Evolutionary conservation across 1,284 basidiomycete genomes (phyloP), one percentile per base, ranked within the genome.

Genomic region (Sanguinoderma infundibulare): DNA sequence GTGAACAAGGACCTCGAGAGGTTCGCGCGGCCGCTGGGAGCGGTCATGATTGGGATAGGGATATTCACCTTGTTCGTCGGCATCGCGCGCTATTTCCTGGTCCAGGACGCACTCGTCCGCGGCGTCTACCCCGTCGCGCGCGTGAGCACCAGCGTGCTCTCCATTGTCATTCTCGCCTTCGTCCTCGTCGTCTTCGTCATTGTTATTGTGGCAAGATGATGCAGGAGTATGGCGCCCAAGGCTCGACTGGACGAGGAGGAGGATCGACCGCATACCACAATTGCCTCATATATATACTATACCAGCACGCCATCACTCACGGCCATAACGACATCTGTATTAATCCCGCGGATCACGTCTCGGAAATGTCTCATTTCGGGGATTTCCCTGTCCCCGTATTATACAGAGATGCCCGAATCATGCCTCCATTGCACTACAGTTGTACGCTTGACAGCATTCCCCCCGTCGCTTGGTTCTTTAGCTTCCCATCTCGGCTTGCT

Each of bases 91-190:
- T 89, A 85, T 70, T 89, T 87, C 70, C 69, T 76, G 7, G 72
- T 88, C 2, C 87, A 89, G 69, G 71, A 75, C 8, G 80, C 84
- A 3, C 75, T 89, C 52, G 78, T 81, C 0, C 77, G 77, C 38
- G 87, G 87, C 9, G 72, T 78, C 36, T 89, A 86, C 69, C 87
- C 87, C 7, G 83, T 81, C 14, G 84, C 86, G 14, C 78, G 85
- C 3, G 57, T 79, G 3, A 76, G 78, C 5, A 76, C 83, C 0
- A 76, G 75, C 2, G 66, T 82, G 24, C 78, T 87, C 42, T 77
- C 82, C 0, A 53, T 80, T 9, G 64, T 77, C 12, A 73, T 89
- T 4, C 69, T 75, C 10, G 71, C 74, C 0, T 71, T 88, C 28
- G 77, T 85, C 26, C 74, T 80, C 3, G 69, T 81, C n/a, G 80